Base-by-base conservation (phyloP, 2,329 filamentous ascomycete genomes). In the Malbranchea zuffiana region DNA sequence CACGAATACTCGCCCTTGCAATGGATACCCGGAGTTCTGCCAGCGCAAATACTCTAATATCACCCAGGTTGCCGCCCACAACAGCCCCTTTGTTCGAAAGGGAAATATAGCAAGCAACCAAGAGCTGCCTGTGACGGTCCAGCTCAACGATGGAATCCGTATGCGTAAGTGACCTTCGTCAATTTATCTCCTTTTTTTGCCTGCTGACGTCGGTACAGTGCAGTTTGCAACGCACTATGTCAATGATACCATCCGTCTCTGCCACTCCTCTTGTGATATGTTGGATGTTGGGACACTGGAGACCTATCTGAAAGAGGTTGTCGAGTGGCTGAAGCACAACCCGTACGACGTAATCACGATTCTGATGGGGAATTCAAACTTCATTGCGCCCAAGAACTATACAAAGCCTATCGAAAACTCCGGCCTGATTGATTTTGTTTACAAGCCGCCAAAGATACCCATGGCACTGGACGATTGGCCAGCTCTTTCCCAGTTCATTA, bases 281-380 rank as follows among this genome's bases (percentile, higher is more conserved):
- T 72, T 94, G 20, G 79, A 94, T 48, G 82, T 74, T 2, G 87
- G 88, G 0, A 78, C 82, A 5, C 80, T 90, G 34, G 75, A 79
- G 37, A 65, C 73, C 28, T 90, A 84, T 64, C 74, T 95, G 21
- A 65, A 65, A 5, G 68, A 66, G 1, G 80, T 94, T 8, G 68
- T 68, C 23, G 56, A 65, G 28, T 95, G 87, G 87, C 75, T 95
- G 2, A 68, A 71, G 5, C 49, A 54, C 0, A 77, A 95, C 48
- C 86, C 85, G 0, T 88, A 84, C 61, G 87, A 95, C 46, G 82
- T 95, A 1, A 74, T 95, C 17, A 87, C 84, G 1, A 78, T 95
- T 45, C 67, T 95, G 12, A 77, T 95, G 34, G 85, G 79, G 40
- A 95, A 95, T 57, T 78, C 74, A 50, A 82, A 86, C 61, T 82